phyloP scores from a whole-genome alignment of 2,329 filamentous ascomycete genomes.

The Hypoxylon sp. region DNA sequence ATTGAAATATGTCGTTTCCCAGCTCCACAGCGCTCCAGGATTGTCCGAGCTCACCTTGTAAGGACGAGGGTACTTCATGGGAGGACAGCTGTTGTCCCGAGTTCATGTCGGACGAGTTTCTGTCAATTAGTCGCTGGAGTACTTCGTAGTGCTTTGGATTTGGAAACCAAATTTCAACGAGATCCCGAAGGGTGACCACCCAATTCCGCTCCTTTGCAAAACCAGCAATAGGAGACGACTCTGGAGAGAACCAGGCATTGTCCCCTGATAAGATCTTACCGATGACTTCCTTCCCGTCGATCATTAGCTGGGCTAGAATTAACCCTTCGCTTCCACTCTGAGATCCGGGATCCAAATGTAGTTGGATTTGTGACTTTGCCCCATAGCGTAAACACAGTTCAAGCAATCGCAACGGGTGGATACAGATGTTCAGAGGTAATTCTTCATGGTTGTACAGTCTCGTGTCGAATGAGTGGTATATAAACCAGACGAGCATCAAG shows the following conservation, averaged over 20 bases:
- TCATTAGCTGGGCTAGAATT: not conserved
- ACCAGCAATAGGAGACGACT: conserved; percentile 4
- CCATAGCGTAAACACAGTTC: conserved; percentile 20
- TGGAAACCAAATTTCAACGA: conserved; percentile 31
- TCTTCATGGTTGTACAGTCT: not conserved
- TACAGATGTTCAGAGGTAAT: not conserved
- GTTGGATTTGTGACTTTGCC: conserved; percentile 9
- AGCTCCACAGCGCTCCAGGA: conserved; percentile 6
- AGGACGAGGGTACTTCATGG: not conserved
- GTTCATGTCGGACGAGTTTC: not conserved
- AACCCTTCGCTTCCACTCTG: not conserved
- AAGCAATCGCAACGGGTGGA: conserved; percentile 11
- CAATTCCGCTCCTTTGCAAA: conserved; percentile 17
- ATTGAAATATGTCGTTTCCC: conserved; percentile 7
- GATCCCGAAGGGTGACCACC: conserved; percentile 16
- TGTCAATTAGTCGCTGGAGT: conserved; percentile 14
- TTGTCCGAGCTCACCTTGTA: not conserved
- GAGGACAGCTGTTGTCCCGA: not conserved
- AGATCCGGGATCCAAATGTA: conserved; percentile 1
- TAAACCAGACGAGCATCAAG: conserved; percentile 5
- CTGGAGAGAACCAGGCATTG: not conserved
- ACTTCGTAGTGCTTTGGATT: conserved; percentile 12
- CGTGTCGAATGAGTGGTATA: not conserved
- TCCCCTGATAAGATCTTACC: not conserved
- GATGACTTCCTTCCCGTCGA: not conserved